A percentile compares a stretch with the other conserved stretches of the same genome.
These are phyloP conservation scores for Mycena metata DNA, from an alignment of 768 basidiomycete genomes.

Conservation along the genomic window DNA sequence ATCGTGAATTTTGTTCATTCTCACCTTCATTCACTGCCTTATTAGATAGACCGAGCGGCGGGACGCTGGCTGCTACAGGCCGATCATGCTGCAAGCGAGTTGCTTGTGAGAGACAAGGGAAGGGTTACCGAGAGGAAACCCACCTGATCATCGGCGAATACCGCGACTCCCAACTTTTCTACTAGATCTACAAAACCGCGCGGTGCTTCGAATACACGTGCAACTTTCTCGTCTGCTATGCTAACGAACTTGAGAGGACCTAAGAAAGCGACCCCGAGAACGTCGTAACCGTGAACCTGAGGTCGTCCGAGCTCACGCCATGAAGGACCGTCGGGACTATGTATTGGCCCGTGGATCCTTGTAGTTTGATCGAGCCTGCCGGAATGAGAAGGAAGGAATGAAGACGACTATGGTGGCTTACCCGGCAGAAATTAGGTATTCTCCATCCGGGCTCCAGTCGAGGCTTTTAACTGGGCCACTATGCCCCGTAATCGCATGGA, in stretches of 20 bases:
- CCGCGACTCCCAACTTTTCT: conserved; percentile 63
- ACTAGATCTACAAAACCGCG: conserved; percentile 78
- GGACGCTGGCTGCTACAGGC: conserved; percentile 88
- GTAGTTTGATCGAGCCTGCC: conserved; percentile 91
- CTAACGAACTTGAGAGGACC: conserved; percentile 85
- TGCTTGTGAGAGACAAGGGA: conserved; percentile 18
- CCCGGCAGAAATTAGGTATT: conserved; percentile 90
- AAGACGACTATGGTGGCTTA: conserved; percentile 51
- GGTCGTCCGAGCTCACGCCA: conserved; percentile 95
- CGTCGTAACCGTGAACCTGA: conserved; percentile 97
- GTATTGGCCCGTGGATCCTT: conserved; percentile 81
- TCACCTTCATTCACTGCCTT: conserved; percentile 85
- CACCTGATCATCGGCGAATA: conserved; percentile 67
- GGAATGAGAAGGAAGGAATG: conserved; percentile 6
- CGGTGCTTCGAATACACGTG: conserved; percentile 93
- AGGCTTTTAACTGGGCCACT: conserved; percentile 83
- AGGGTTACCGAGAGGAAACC: conserved; percentile 28
- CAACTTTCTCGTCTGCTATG: conserved; percentile 96
- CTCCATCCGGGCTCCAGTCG: conserved; percentile 88
- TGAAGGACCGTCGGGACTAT: conserved; percentile 32
- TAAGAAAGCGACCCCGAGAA: conserved; percentile 85
- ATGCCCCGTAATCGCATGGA: conserved; percentile 89
- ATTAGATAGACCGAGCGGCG: conserved; percentile 94
- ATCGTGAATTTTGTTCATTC: conserved; percentile 22
- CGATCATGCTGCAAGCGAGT: conserved; percentile 61